Evolutionary conservation across 2,329 filamentous ascomycete genomes (phyloP), one percentile per base, ranked within the genome.

Genomic region (Coniochaeta ligniaria): DNA sequence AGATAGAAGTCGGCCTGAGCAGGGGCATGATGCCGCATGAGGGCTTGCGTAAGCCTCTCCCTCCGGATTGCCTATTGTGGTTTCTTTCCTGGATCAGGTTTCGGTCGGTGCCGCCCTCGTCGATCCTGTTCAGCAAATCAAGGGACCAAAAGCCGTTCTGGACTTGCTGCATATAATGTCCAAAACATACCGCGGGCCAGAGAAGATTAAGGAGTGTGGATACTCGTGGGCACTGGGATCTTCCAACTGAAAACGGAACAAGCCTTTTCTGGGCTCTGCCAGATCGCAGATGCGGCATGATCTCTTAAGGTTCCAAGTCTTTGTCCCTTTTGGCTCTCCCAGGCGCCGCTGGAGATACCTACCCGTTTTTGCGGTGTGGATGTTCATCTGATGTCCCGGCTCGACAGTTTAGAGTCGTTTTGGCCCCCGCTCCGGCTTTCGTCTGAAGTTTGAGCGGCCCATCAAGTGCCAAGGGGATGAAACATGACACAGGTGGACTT

Each of bases 121-220:
- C 14, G n/a, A 24, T 7, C 47, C 31, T 31, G 11, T 1, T 17
- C 26, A 28, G 26, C 47, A 28, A 28, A 52, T 28, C 24, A 52
- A 16, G 22, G 43, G 12, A 28, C 9, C 6, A 17, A 14, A 52
- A 12, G 47, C 47, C 9, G 8, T 47, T 17, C 14, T 17, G 47
- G 14, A 17, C 14, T 28, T 17, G n/a, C 12, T 31, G 16, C 54
- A 38, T 50, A 22, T 20, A 17, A 22, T 54, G n/a, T 12, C 12
- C 58, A 41, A 59, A 59, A 59, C 58, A 59, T 17, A 55, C 4
- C n/a, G 52, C 31, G 57, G 52, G 52, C 43, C 60, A 59, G 35
- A 57, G 26, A 60, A 61, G 58, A 63, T 64, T 62, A 54, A 55
- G 24, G 52, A 63, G 61, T 61, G 54, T 35, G 35, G 55, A 54